Evolutionary conservation across 768 basidiomycete species (phyloP), one percentile per base, ranked within the genome.

Genomic region (Tephrocybe rancida): DNA sequence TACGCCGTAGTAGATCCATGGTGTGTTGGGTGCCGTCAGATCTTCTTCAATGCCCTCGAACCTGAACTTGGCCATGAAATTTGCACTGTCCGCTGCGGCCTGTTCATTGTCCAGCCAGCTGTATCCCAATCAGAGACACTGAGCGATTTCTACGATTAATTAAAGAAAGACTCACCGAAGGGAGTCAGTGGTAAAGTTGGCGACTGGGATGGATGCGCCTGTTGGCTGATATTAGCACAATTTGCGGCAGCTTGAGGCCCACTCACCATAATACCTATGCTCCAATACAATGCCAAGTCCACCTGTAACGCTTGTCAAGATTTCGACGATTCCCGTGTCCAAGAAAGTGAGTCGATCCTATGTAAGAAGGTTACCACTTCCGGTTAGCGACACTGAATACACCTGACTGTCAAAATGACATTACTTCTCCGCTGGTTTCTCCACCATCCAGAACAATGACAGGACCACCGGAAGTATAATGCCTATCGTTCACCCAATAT

Each of bases 1-100:
- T 67, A 92, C 95, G 13, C 96, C 96, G 62, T 96, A 96, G 67
- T 96, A 94, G 50, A 94, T 92, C 92, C 92, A 94, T 8, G 91
- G 90, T 1, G 87, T 87, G 25, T 72, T 73, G 16, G 88, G 83
- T 10, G 91, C 81, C 16, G 87, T 88, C 58, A 92, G 62, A 62
- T 90, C 81, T 61, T 87, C 86, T 1, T 79, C 70, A 44, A 95
- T 82, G 1, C 84, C 88, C 6, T 77, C 69, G 60, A 95, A 88
- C 61, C 85, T 81, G 66, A 96, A 83, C 55, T 87, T 82, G 6
- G 80, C 74, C 83, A 97, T 93, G 65, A 99, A 97, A 69, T 89
- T 83, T 3, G 94, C 95, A 32, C 92, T 93, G 72, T 99, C 96
- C 5, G 90, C 89, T 1, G 91, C 82, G 2, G 95, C 79, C 65